Evolutionary conservation across 257 asterid species (phyloP).

Genomic region (Hygrophila difformis): DNA sequence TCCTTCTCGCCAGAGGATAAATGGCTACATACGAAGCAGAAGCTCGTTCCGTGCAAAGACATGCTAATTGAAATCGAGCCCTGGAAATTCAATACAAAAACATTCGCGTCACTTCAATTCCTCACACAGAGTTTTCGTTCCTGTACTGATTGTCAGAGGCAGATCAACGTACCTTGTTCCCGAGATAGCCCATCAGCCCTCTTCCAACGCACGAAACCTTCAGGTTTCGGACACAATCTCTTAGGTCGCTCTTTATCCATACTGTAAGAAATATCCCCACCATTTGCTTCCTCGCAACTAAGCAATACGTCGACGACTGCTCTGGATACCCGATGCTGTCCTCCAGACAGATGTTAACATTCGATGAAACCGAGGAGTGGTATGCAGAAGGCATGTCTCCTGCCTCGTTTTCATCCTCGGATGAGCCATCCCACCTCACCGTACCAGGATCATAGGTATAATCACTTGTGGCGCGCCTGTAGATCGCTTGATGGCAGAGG

Average conservation of each 20-base stretch:
- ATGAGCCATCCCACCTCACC: constrained; percentile 59
- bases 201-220: constrained; percentile 87
- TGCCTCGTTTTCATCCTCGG: constrained; percentile 60
- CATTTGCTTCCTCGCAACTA: constrained; percentile 90
- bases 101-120: too few species aligned
- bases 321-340: constrained; percentile 29
- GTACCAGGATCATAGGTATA: constrained; percentile 42
- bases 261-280: constrained; percentile 82
- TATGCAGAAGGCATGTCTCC: constrained; percentile 78
- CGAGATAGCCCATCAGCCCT: constrained; percentile 95
- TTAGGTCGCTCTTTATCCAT: constrained; percentile 78
- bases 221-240: constrained; percentile 66
- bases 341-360: constrained; percentile 29
- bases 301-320: constrained; percentile 44
- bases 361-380: constrained; percentile 35
- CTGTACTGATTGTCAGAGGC: neutral
- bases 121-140: too few species aligned
- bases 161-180: constrained; percentile 50
- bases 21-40: constrained; percentile 87
- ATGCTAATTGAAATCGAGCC: constrained; percentile 89
- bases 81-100: constrained; percentile 30
- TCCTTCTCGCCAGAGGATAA: constrained; percentile 90
- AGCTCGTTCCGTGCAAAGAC: constrained; percentile 85
- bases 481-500: constrained; percentile 69
- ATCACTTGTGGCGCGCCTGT: constrained; percentile 67